Conservation (phyloP, 257 asterid species). For the Parsonsia alboflavescens region DNA sequence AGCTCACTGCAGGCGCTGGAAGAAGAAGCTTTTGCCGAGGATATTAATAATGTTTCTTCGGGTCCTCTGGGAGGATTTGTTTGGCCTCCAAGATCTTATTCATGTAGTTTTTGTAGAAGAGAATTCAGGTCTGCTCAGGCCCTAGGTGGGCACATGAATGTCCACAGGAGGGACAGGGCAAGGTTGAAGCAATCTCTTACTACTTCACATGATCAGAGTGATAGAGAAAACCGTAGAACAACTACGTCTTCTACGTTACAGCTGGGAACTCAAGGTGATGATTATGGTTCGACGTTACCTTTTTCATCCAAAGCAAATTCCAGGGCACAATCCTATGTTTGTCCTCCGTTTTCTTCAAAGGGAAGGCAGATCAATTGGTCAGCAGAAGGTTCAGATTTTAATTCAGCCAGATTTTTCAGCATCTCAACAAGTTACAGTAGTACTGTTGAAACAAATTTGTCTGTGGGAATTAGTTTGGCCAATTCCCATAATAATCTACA, state of each 20-base stretch:
- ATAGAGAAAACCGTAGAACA: neutral
- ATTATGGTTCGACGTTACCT: no score
- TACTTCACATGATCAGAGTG: neutral
- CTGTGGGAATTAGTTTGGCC: slow-evolving; percentile 17
- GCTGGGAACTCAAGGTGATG: neutral
- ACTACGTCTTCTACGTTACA: neutral
- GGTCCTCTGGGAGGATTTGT: slow-evolving; percentile 35
- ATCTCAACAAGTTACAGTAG: no score
- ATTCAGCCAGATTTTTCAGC: no score
- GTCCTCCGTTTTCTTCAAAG: neutral
- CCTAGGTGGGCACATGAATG: slow-evolving; percentile 78
- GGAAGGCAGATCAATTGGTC: neutral
- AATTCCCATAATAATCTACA: neutral
- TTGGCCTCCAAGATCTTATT: slow-evolving; percentile 67
- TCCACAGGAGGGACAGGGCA: slow-evolving; percentile 69
- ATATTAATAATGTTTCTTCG: slow-evolving; percentile 4
- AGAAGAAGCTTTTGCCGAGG: slow-evolving; percentile 30
- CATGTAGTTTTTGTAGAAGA: slow-evolving; percentile 53
- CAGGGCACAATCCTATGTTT: slow-evolving; percentile 2
- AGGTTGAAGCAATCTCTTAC: slow-evolving; percentile 45
- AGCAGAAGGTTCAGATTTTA: no score
- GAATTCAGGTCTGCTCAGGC: slow-evolving; percentile 69
- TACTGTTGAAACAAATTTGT: slow-evolving; percentile 20
- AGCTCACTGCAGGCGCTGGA: slow-evolving; percentile 29
- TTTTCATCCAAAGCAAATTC: no score